These are phyloP conservation scores for Fusarium cicatricum DNA, from an alignment of 2,329 filamentous ascomycete genomes.

Conservation along the genomic window DNA sequence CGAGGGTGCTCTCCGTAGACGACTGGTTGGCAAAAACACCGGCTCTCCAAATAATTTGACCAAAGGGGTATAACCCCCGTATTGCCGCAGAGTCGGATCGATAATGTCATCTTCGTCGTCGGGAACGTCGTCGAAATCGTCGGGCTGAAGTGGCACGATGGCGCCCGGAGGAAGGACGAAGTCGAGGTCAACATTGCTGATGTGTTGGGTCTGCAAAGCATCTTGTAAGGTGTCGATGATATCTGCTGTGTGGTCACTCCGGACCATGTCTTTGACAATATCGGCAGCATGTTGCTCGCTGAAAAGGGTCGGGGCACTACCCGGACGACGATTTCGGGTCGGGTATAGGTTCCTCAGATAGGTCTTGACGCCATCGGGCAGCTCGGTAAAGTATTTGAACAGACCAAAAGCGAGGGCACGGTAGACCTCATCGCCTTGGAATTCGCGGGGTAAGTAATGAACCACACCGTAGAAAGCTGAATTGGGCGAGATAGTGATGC, in stretches of 20 bases:
- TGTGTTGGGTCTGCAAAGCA: constrained; percentile 80
- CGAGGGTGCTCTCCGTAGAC: constrained; percentile 84
- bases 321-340: constrained; percentile 64
- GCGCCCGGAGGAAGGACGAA: constrained; percentile 82
- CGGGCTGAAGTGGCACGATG: constrained; percentile 70
- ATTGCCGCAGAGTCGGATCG: constrained; percentile 72
- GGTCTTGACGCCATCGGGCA: constrained; percentile 79
- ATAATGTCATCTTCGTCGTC: constrained; percentile 72
- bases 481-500: constrained; percentile 91
- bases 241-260: constrained; percentile 78
- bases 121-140: constrained; percentile 66
- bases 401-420: constrained; percentile 91
- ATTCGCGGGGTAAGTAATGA: constrained; percentile 87
- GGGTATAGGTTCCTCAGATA: constrained; percentile 69
- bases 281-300: constrained; percentile 93
- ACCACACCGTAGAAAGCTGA: constrained; percentile 92
- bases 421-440: constrained; percentile 94
- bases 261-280: constrained; percentile 83
- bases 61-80: constrained; percentile 79
- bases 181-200: constrained; percentile 88
- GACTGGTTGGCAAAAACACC: constrained; percentile 86
- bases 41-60: constrained; percentile 84
- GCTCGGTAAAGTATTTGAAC: constrained; percentile 91
- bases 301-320: constrained; percentile 76
- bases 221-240: constrained; percentile 77